phyloP scores from a whole-genome alignment of 176 grass and related monocot genomes.

The Oryza longistaminata region DNA sequence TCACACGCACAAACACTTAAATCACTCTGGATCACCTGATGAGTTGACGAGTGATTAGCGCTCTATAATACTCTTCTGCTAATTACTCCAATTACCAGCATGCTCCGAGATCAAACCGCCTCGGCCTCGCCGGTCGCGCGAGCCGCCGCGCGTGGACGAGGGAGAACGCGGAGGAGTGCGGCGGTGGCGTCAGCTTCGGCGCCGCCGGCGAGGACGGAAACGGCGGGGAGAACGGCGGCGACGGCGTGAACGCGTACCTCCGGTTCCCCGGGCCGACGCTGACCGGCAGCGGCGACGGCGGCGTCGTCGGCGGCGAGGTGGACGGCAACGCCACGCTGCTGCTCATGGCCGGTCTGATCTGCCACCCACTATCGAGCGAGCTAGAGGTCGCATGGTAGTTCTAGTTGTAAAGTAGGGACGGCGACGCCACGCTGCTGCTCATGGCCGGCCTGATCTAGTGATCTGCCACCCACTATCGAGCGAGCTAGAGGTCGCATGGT shows the following conservation, averaged over 20 bases:
- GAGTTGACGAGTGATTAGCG: background rate
- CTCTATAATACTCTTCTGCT: slow-evolving; percentile 1
- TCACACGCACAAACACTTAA: background rate
- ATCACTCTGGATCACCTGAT: background rate
- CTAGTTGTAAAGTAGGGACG: background rate
- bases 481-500: too few relatives aligned
- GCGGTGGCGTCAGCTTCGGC: background rate
- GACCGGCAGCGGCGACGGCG: background rate
- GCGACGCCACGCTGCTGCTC: background rate
- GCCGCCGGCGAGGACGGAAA: background rate
- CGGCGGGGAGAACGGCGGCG: background rate
- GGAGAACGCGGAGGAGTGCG: background rate
- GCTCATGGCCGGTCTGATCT: background rate
- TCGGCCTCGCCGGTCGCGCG: background rate
- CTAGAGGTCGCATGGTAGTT: too few relatives aligned
- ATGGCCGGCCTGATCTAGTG: background rate
- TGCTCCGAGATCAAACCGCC: background rate
- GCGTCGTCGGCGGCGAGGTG: background rate
- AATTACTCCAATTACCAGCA: slow-evolving; percentile 1
- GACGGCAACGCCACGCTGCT: background rate
- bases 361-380: too few relatives aligned
- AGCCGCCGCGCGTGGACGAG: background rate
- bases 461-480: too few relatives aligned
- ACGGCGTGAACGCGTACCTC: slow-evolving; percentile 7
- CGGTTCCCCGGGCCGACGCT: slow-evolving; percentile 20